Evolutionary conservation across 805 yeast genomes (phyloP).

Genomic region (Hanseniaspora lindneri): DNA sequence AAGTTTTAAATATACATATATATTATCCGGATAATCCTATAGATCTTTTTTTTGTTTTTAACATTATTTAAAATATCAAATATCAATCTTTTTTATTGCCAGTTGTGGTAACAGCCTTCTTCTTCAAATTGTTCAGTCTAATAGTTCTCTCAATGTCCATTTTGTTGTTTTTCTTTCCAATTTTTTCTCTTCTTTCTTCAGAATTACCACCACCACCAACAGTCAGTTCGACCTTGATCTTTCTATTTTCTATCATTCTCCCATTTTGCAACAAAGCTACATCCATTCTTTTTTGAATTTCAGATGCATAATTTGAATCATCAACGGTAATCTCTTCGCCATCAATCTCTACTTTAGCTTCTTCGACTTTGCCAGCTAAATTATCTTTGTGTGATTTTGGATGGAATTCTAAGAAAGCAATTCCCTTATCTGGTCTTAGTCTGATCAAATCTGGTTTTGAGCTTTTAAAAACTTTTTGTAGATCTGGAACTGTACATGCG

Average conservation of each 20-base stretch:
- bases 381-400: slow-evolving; percentile 29
- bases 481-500: slow-evolving; percentile 47
- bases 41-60: no score
- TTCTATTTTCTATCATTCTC: slow-evolving; percentile 52
- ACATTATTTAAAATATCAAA: neutral
- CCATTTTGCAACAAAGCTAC: slow-evolving; percentile 78
- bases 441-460: slow-evolving; percentile 66
- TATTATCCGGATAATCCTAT: no score
- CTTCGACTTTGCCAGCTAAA: slow-evolving; percentile 18
- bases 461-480: slow-evolving; percentile 60
- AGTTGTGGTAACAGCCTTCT: slow-evolving; percentile 22
- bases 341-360: slow-evolving; percentile 11
- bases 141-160: slow-evolving; percentile 57
- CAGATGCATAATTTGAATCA: slow-evolving; percentile 21
- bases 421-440: slow-evolving; percentile 73
- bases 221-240: slow-evolving; percentile 88
- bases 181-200: slow-evolving; percentile 49
- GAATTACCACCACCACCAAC: slow-evolving; percentile 98
- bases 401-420: slow-evolving; percentile 80
- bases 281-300: slow-evolving; percentile 71
- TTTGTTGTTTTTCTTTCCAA: slow-evolving; percentile 67
- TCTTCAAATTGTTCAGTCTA: slow-evolving; percentile 39
- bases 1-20: no score
- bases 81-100: neutral
- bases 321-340: slow-evolving; percentile 10